Base-by-base conservation (phyloP, 169 alveolate species). In the Plasmodium sp. region DNA sequence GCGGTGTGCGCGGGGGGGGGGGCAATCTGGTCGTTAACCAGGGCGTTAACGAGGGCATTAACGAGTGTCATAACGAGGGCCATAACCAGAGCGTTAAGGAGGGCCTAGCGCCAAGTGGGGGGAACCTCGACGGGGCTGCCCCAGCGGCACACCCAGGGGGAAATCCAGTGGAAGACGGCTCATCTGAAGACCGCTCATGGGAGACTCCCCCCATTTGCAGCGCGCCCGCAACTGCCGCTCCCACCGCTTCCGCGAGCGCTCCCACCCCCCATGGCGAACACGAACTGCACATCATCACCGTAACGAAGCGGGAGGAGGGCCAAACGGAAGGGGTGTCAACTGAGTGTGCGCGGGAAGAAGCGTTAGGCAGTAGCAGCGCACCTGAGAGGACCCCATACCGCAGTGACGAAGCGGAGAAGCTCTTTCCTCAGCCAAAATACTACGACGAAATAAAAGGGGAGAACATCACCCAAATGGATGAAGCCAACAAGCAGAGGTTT, bases 401-500 rank as follows among this genome's bases (percentile, higher is more conserved):
- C 71, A 54, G 22, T 77, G 83, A 88, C 43, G 27, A 67, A 67
- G 34, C 74, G n/a, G 36, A 58, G 31, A 6, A 14, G n/a, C 14
- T 73, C 43, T 45, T 84, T 71, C 14, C 34, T 2, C 18, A 33
- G 18, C 84, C 93, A 7, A 16, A 84, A 84, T 73, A 73, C 48
- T 84, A 71, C 56, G 58, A 84, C 5, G 77, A 84, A 84, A 45
- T 71, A 39, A 73, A 84, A 48, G 80, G 56, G 41, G 33, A 10
- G 36, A 81, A 74, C 48, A 71, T 92, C 1, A 82, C 48, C 14
- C 18, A 88, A 18, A 73, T 88, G 48, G 84, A 92, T 51, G 51
- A 81, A 72, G 48, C 4, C n/a, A 81, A 92, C 83, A 83, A 41
- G n/a, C 45, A 82, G 56, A 81, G 62, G 10, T 92, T n/a, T 72